A percentile compares a stretch with the other conserved stretches of the same genome.
Evolutionary conservation across 148 eudicot genomes (phyloP).

Genomic region (Rhododendron henanense): DNA sequence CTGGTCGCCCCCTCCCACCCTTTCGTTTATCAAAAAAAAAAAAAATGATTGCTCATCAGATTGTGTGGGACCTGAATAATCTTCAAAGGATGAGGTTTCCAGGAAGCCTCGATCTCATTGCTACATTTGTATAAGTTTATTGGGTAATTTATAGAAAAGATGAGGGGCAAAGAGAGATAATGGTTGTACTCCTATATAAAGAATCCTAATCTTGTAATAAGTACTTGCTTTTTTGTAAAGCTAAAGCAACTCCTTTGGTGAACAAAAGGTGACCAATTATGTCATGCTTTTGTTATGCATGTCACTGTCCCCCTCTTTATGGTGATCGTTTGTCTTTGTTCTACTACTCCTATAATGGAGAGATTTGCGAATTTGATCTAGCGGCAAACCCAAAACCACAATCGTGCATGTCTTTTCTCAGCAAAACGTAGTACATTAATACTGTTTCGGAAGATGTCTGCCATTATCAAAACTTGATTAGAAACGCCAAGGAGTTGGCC

Average conservation of each 20-base stretch:
- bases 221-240: background rate
- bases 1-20: too few relatives aligned
- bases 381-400: background rate
- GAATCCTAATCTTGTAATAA: background rate
- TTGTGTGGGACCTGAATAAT: background rate
- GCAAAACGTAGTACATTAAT: too few relatives aligned
- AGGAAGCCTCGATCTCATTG: background rate
- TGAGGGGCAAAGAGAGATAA: background rate
- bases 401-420: background rate
- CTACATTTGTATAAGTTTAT: background rate
- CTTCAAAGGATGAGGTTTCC: background rate
- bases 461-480: too few relatives aligned
- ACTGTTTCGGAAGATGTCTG: too few relatives aligned
- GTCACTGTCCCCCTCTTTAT: background rate
- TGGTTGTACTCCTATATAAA: background rate
- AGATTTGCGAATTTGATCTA: background rate
- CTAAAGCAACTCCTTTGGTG: background rate
- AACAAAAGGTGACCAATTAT: background rate
- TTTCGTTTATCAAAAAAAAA: too few relatives aligned
- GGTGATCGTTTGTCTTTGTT: background rate
- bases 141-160: too few relatives aligned
- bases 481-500: too few relatives aligned
- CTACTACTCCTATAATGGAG: background rate
- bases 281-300: background rate
- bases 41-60: background rate